These are phyloP conservation scores for Trichoderma sp. DNA, from an alignment of 2,329 filamentous ascomycete species.

Conservation along the genomic window DNA sequence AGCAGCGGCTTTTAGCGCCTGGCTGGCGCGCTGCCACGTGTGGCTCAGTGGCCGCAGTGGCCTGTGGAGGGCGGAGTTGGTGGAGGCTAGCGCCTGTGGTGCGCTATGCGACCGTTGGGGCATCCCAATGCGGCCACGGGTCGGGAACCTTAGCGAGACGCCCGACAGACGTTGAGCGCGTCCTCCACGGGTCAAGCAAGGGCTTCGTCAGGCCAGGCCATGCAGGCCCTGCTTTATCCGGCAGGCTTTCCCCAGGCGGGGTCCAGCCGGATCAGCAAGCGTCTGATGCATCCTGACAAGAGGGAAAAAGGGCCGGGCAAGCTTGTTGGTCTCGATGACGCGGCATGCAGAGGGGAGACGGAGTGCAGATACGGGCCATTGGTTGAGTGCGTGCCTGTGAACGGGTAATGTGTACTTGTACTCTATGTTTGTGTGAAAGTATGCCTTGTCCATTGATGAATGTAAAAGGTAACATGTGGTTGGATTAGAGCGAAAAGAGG, in stretches of 20 bases:
- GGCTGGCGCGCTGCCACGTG: conserved; percentile 15
- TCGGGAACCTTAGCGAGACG: background rate
- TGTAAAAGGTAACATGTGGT: no score
- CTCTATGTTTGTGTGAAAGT: no score
- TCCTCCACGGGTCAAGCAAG: background rate
- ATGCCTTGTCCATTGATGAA: no score
- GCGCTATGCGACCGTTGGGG: no score
- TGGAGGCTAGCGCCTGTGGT: no score
- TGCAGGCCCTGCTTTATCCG: conserved; percentile 9
- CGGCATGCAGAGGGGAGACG: no score
- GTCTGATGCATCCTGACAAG: background rate
- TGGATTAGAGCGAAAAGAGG: no score
- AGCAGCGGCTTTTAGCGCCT: conserved; percentile 22
- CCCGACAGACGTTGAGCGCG: background rate
- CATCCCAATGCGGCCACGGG: no score
- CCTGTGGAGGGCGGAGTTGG: background rate
- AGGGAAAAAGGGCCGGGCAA: background rate
- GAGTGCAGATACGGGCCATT: no score
- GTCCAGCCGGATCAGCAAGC: conserved; percentile 12
- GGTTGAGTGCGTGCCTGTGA: no score
- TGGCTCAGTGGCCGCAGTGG: conserved; percentile 18
- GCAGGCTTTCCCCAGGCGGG: conserved; percentile 18
- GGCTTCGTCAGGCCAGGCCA: background rate
- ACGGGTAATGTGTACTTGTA: no score
- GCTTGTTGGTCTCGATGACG: background rate